Percentiles rank a stretch among this genome's conserved stretches.
These are phyloP conservation scores for Nothopassalora personata DNA, from an alignment of 2,329 filamentous ascomycete genomes.

Conservation along the genomic window DNA sequence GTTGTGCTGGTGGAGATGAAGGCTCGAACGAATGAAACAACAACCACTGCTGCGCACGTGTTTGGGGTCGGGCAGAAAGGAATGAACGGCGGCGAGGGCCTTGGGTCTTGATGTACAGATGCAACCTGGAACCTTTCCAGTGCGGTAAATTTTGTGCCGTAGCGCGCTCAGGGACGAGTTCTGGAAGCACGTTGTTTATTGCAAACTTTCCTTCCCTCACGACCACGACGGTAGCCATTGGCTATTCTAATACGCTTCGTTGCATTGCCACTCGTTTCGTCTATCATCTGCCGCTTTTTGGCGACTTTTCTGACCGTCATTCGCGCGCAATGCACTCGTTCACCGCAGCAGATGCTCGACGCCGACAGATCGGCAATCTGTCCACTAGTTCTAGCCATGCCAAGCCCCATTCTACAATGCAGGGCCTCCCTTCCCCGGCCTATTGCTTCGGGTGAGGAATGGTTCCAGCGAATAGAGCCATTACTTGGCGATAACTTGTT, in stretches of 20 bases:
- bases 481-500: background rate
- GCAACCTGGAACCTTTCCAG: no score
- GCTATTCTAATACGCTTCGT: background rate
- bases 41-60: background rate
- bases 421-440: background rate
- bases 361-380: background rate
- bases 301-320: background rate
- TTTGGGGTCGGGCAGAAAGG: background rate
- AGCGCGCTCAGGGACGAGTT: background rate
- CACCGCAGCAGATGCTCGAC: background rate
- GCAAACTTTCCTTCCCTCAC: background rate
- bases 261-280: background rate
- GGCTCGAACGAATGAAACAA: background rate
- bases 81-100: background rate
- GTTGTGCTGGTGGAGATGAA: background rate
- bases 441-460: background rate
- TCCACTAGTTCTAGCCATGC: background rate
- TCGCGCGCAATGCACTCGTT: background rate
- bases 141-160: no score
- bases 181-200: background rate
- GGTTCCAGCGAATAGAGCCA: background rate
- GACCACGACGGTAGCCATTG: background rate
- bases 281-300: background rate
- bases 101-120: background rate
- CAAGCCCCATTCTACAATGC: background rate